phyloP scores from a whole-genome alignment of 1,139 yeast genomes.

The Magnusiomyces paraingens region DNA sequence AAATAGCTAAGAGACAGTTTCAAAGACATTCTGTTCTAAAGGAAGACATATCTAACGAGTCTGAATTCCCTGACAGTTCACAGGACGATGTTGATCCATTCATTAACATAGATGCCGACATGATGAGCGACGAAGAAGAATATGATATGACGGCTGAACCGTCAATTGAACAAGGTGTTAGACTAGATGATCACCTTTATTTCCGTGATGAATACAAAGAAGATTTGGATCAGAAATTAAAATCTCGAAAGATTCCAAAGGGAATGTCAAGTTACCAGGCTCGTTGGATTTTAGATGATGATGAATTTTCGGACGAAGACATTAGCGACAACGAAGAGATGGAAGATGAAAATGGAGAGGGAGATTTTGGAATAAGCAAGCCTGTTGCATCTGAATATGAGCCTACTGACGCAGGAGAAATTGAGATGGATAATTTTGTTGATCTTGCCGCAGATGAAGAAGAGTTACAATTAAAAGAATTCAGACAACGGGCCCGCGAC shows the following conservation, averaged over 20 bases:
- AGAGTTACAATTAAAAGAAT: slow-evolving; percentile 63
- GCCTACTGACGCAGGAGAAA: slow-evolving; percentile 43
- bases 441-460: slow-evolving; percentile 82
- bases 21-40: slow-evolving; percentile 28
- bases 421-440: slow-evolving; percentile 53
- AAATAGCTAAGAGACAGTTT: slow-evolving; percentile 35
- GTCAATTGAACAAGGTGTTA: slow-evolving; percentile 48
- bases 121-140: slow-evolving; percentile 41
- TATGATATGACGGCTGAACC: slow-evolving; percentile 32
- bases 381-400: slow-evolving; percentile 27
- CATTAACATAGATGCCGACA: slow-evolving; percentile 52
- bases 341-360: slow-evolving; percentile 45
- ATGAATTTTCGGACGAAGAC: slow-evolving; percentile 34
- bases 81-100: slow-evolving; percentile 65
- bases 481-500: slow-evolving; percentile 64
- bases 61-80: slow-evolving; percentile 42
- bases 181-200: slow-evolving; percentile 66
- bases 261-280: slow-evolving; percentile 95
- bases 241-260: slow-evolving; percentile 50
- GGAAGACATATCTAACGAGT: slow-evolving; percentile 31
- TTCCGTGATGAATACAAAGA: slow-evolving; percentile 42
- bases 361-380: slow-evolving; percentile 34
- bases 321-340: slow-evolving; percentile 20
- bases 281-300: slow-evolving; percentile 76
- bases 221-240: slow-evolving; percentile 28